Conservation (phyloP, 371 early-diverging fungal species). For the Mucor irregularis region DNA sequence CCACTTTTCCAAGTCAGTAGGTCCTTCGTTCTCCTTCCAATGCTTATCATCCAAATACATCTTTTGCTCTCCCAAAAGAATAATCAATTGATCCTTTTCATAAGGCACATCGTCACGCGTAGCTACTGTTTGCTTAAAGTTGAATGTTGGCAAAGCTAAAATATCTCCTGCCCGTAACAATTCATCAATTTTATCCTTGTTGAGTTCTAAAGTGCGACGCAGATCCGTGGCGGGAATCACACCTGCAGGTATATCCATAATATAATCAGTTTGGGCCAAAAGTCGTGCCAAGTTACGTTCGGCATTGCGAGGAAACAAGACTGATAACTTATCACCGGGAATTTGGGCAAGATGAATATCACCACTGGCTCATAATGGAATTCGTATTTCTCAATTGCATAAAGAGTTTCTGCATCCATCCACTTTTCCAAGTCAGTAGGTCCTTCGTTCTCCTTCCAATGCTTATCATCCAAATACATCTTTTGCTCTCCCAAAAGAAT, state of each 20-base stretch:
- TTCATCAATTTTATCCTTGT: slow-evolving; percentile 33
- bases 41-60: slow-evolving; percentile 42
- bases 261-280: slow-evolving; percentile 40
- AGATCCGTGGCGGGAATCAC: slow-evolving; percentile 44
- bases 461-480: slow-evolving; percentile 38
- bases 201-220: slow-evolving; percentile 35
- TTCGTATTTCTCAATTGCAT: slow-evolving; percentile 46
- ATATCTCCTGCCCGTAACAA: slow-evolving; percentile 38
- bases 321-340: slow-evolving; percentile 23
- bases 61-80: slow-evolving; percentile 14
- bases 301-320: slow-evolving; percentile 44
- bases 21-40: slow-evolving; percentile 48
- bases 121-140: slow-evolving; percentile 20
- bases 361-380: slow-evolving; percentile 50
- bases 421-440: slow-evolving; percentile 44
- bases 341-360: slow-evolving; percentile 39
- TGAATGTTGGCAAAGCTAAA: slow-evolving; percentile 42
- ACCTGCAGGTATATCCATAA: slow-evolving; percentile 38
- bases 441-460: slow-evolving; percentile 48
- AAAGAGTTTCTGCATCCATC: slow-evolving; percentile 34
- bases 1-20: slow-evolving; percentile 44
- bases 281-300: slow-evolving; percentile 53
- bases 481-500: slow-evolving; percentile 15
- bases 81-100: slow-evolving; percentile 31
- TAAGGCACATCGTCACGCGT: slow-evolving; percentile 24